These are phyloP conservation scores for Leccinum obscurum DNA, from an alignment of 768 basidiomycete genomes.

Conservation along the genomic window DNA sequence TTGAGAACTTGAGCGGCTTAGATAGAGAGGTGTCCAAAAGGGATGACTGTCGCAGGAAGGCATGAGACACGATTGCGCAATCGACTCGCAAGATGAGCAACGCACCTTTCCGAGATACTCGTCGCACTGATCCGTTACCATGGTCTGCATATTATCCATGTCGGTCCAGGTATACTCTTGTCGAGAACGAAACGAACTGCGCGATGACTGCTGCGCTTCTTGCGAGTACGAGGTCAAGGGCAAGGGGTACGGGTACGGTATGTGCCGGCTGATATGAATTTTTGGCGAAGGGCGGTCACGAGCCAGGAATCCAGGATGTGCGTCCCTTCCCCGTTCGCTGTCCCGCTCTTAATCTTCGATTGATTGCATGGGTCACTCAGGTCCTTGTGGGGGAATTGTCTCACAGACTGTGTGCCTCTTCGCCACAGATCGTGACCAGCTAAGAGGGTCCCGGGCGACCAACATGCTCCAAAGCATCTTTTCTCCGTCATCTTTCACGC, in stretches of 20 bases:
- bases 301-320: constrained; percentile 8
- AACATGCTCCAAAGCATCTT: background rate
- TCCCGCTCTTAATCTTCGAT: background rate
- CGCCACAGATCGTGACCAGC: background rate
- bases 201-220: constrained; percentile 3
- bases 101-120: constrained; percentile 24
- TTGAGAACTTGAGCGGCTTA: background rate
- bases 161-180: background rate
- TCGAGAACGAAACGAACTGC: background rate
- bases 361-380: background rate
- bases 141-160: constrained; percentile 18
- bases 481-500: background rate
- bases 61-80: constrained; percentile 38
- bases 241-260: background rate
- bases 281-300: constrained; percentile 11
- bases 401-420: background rate
- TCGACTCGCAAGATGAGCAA: constrained; percentile 12
- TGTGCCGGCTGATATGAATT: constrained; percentile 1
- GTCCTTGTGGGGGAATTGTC: constrained; percentile 1
- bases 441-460: background rate
- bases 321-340: background rate
- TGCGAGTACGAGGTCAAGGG: constrained; percentile 3
- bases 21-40: constrained; percentile 16
- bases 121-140: constrained; percentile 19
- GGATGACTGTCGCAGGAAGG: constrained; percentile 12